Base-by-base conservation (phyloP, 164 flowering plant species). In the Stephania japonica region DNA sequence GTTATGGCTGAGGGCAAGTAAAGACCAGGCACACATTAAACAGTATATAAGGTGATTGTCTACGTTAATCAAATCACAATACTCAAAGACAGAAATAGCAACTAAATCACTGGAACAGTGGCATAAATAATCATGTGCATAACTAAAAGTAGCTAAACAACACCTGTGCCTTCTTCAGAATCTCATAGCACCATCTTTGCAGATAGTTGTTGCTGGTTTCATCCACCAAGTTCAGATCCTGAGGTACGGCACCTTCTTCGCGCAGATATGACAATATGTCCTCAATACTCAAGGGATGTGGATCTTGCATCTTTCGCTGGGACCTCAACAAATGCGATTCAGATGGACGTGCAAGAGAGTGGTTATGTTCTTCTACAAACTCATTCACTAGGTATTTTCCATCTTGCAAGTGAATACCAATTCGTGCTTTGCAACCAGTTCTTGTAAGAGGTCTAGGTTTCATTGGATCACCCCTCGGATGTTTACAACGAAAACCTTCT, bases 361-460 rank as follows among this genome's bases (percentile, higher is more conserved):
- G 77, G 12, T 75, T 75, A 75, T 75, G 77, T 38, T 69, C 72
- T 68, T 76, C 75, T 44, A 67, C 65, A 72, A 72, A 72, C 72
- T 76, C 77, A 21, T 69, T 75, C 56, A 75, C 71, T 16, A 65
- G 12, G 49, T 75, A 75, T 27, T 69, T 69, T 38, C 72, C 77
- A 75, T 56, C 68, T 75, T 68, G 77, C 44, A 75, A 69, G 41
- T 75, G 72, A 38, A 75, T 75, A 43, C 73, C 77, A 44, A 69
- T 25, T n/a, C 72, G 68, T 53, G 79, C 79, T 73, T 76, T 76
- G 75, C 79, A 76, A 59, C 75, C 79, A 61, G 75, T 69, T 50
- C 79, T 64, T 16, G 79, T 76, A 13, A 62, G 27, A 27, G 79
- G 77, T 61, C 77, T 64, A 2, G 77, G 72, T 69, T 27, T 75